Base-by-base conservation (phyloP, 148 eudicot species). In the Oxyria digyna region DNA sequence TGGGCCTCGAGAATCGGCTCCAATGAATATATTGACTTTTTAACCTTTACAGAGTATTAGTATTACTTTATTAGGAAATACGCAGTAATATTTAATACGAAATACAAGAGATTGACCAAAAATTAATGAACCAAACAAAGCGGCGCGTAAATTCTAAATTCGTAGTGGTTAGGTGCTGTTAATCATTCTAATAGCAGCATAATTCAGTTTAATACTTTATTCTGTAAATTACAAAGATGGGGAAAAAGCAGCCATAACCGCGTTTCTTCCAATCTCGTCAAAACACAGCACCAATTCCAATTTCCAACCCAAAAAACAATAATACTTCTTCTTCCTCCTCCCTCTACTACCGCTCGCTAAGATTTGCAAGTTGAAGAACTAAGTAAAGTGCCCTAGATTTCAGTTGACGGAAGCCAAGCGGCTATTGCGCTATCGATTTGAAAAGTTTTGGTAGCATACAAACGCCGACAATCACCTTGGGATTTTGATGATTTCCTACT, bases 221-320 rank as follows among this genome's bases (percentile, higher is more conserved):
- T 45, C 14, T 59, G 27, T 31, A 29, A 29, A 13, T 59, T 59
- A 14, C 35, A 29, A 29, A 59, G n/a, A 31, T 59, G 37, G 15
- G 18, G 38, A 31, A 59, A 59, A 59, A 59, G 65, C 65, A 59
- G 65, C 65, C 37, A 59, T 59, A 59, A 59, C 65, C 65, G 65
- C 65, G 65, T 59, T 59, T 59, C 65, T 59, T 59, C 65, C 65
- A 14, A 59, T 59, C 65, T 59, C 37, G 65, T 59, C 65, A 59
- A 59, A 59, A 59, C 27, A 29, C 65, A 59, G 18, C 65, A 59
- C 0, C 38, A 59, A 8, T 52, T 13, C 37, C 18, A 17, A 55
- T 5, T 31, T 35, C 38, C 6, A 3, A 35, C 32, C 8, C 29
- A 62, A 26, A 24, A 24, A 24, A 20, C 33, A 55, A 59, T 59